These are phyloP conservation scores for Simplicillium sp. DNA, from an alignment of 2,329 filamentous ascomycete species.

Conservation along the genomic window DNA sequence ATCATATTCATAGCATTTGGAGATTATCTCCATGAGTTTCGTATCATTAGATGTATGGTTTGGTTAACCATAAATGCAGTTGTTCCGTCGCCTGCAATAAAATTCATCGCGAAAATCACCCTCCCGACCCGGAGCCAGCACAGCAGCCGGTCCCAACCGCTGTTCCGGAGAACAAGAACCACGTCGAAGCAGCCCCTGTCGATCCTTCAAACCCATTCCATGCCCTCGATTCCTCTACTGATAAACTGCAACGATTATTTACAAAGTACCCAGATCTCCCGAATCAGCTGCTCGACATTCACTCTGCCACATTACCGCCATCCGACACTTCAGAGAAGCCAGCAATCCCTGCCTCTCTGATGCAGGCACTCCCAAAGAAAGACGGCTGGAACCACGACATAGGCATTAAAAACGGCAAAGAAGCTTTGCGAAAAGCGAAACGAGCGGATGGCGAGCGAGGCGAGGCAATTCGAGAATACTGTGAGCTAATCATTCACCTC, in stretches of 20 bases:
- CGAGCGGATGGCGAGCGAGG: constrained; percentile 42
- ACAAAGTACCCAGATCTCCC: constrained; percentile 40
- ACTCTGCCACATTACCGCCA: constrained; percentile 39
- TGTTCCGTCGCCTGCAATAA: constrained; percentile 52
- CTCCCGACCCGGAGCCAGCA: constrained; percentile 20
- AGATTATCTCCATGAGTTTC: no score
- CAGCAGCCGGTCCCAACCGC: constrained; percentile 5
- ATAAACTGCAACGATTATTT: constrained; percentile 41
- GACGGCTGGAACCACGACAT: constrained; percentile 48
- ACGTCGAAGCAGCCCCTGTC: constrained; percentile 5
- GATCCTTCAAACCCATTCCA: constrained; percentile 35
- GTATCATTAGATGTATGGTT: no score
- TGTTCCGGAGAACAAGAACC: constrained; percentile 6
- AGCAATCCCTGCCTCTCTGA: constrained; percentile 13
- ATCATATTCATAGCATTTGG: no score
- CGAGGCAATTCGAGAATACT: constrained; percentile 52
- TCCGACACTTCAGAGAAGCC: constrained; percentile 22
- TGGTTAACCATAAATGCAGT: constrained; percentile 19
- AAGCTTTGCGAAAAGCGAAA: constrained; percentile 40
- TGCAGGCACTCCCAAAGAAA: constrained; percentile 17
- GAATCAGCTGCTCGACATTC: constrained; percentile 36
- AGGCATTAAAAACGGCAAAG: constrained; percentile 46
- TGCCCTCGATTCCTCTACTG: constrained; percentile 35
- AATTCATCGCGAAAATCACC: constrained; percentile 39
- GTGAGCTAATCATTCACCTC: constrained; percentile 43